phyloP scores from a whole-genome alignment of 441 rosid species.

The Erodium trifolium region DNA sequence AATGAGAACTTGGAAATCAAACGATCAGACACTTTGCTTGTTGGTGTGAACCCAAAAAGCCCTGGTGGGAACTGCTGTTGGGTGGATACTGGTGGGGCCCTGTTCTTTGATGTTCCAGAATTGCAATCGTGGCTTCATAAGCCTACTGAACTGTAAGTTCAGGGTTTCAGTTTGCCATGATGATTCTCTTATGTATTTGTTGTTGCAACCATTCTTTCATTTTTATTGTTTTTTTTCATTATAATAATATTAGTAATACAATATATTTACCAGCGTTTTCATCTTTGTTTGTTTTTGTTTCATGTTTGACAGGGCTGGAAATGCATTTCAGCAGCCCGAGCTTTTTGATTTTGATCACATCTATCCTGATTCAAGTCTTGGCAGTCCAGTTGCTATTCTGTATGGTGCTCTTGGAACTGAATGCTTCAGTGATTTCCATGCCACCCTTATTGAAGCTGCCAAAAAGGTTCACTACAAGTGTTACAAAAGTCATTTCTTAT shows the following conservation, averaged over 20 bases:
- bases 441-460: slow-evolving; percentile 58
- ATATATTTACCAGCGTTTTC: slow-evolving; percentile 10
- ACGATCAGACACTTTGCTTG: slow-evolving; percentile 42
- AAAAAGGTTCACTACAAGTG: slow-evolving; percentile 42
- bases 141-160: slow-evolving; percentile 45
- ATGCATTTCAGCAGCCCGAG: slow-evolving; percentile 71
- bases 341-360: slow-evolving; percentile 89
- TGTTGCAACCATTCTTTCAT: not conserved
- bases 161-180: slow-evolving; percentile 5
- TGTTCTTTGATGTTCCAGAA: slow-evolving; percentile 70
- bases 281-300: slow-evolving; percentile 18
- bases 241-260: not conserved
- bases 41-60: slow-evolving; percentile 44
- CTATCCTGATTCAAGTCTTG: slow-evolving; percentile 53
- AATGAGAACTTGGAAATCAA: slow-evolving; percentile 26
- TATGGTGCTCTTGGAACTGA: slow-evolving; percentile 93
- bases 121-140: slow-evolving; percentile 52
- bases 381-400: slow-evolving; percentile 64
- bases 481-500: slow-evolving; percentile 4
- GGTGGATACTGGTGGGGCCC: slow-evolving; percentile 79
- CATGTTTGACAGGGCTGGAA: slow-evolving; percentile 44
- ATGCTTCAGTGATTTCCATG: slow-evolving; percentile 80
- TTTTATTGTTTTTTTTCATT: not conserved
- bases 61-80: slow-evolving; percentile 84
- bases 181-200: slow-evolving; percentile 12